Conservation (phyloP, 2,329 filamentous ascomycete genomes). For the Aaosphaeria pasadenensis region DNA sequence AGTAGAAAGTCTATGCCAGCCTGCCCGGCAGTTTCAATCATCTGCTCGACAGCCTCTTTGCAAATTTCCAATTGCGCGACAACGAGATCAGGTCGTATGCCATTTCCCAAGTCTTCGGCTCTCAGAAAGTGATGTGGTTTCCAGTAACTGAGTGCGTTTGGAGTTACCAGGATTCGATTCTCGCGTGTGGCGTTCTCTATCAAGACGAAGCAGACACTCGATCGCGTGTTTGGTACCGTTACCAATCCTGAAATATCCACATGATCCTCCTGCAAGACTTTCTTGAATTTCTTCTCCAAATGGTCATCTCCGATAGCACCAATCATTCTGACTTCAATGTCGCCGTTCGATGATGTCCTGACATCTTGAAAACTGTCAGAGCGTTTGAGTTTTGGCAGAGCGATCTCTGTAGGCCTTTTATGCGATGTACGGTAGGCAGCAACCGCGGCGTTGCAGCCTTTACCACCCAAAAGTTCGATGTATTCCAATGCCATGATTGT, state of each 20-base stretch:
- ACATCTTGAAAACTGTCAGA: neutral
- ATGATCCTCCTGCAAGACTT: neutral
- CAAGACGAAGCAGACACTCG: neutral
- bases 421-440: neutral
- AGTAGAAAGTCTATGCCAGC: neutral
- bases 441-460: constrained; percentile 1
- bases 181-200: neutral
- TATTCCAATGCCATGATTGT: neutral
- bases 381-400: neutral
- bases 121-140: neutral
- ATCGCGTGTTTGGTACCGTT: neutral
- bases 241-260: constrained; percentile 1
- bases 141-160: neutral
- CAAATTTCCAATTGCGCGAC: neutral
- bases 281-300: neutral
- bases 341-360: neutral
- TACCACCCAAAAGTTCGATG: neutral
- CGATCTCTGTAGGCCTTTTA: neutral
- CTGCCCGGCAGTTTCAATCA: neutral
- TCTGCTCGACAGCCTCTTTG: neutral
- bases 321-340: neutral
- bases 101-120: neutral
- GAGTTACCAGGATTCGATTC: neutral
- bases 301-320: neutral
- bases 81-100: neutral